Base-by-base conservation (phyloP, 2,329 filamentous ascomycete species). In the Cladophialophora bantiana region DNA sequence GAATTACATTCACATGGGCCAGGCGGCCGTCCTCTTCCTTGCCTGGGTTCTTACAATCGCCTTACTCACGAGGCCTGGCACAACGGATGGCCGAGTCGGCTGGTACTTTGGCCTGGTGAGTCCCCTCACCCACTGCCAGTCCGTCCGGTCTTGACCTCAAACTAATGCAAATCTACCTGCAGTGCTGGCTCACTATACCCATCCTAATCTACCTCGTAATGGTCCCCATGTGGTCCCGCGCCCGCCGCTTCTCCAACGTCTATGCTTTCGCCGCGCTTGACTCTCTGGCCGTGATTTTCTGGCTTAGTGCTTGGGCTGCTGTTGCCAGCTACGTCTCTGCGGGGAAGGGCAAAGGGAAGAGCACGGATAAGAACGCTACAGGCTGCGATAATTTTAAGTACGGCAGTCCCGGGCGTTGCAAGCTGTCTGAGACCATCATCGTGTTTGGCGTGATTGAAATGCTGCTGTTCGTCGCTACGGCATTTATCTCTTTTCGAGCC, bases 101-200 rank as follows among this genome's bases (percentile, higher is more conserved):
- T 89, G 81, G 75, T 87, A 83, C 74, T 87, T 88, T 75, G 83
- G 82, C 31, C 57, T 73, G 42, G 64, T 68, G 65, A 32, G 59
- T 64, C 13, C 35, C 54, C 15, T 57, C 40, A 7, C 7, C 59
- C 26, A 34, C 52, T 54, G 10, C 26, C 42, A 7, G 12, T n/a
- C 42, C 36, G 45, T 34, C 18, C n/a, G 10, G 18, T 6, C 45
- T 38, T 34, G 32, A 15, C 35, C 36, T 15, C 5, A 18, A 53
- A 42, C 57, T 59, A 31, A 35, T 26, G 31, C 42, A 60, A 53
- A 7, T 15, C 10, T 31, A 15, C 67, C 18, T 13, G 12, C 58
- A 88, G 86, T 88, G 86, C 74, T 88, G 86, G 80, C 75, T 88
- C 69, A 84, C 83, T 50, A 80, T 86, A 50, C 86, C 86, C 12